These are phyloP conservation scores for Groenewaldozyma sp. DNA, from an alignment of 1,139 yeast species.

Conservation along the genomic window DNA sequence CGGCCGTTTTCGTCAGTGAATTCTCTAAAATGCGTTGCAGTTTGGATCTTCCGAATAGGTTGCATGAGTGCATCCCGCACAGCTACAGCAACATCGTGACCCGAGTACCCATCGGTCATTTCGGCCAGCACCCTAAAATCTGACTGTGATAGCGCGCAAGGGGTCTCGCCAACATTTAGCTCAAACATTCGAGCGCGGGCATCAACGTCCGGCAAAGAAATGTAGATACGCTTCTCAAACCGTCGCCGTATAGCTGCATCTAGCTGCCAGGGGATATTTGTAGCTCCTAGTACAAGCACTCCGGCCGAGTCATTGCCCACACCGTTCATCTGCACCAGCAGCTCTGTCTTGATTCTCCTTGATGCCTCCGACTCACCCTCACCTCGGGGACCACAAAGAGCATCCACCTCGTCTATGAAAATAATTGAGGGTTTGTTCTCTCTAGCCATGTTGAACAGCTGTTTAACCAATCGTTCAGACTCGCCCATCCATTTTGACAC, in stretches of 20 bases:
- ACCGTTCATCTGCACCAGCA: slow-evolving; percentile 97
- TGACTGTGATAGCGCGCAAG: slow-evolving; percentile 63
- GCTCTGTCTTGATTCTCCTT: slow-evolving; percentile 90
- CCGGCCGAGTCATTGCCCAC: slow-evolving; percentile 94
- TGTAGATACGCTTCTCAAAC: slow-evolving; percentile 89
- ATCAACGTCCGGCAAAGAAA: slow-evolving; percentile 85
- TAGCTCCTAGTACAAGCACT: slow-evolving; percentile 92
- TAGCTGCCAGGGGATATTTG: slow-evolving; percentile 97
- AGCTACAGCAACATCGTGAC: slow-evolving; percentile 94
- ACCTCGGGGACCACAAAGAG: slow-evolving; percentile 95
- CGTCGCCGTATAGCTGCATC: slow-evolving; percentile 97
- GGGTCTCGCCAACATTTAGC: slow-evolving; percentile 82
- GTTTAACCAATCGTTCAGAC: slow-evolving; percentile 89
- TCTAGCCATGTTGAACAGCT: slow-evolving; percentile 89
- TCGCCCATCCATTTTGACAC: slow-evolving; percentile 99
- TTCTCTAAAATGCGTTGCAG: slow-evolving; percentile 86
- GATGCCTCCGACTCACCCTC: slow-evolving; percentile 98
- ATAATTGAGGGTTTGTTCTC: slow-evolving; percentile 93
- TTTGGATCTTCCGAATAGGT: slow-evolving; percentile 91
- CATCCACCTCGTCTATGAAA: slow-evolving; percentile 96
- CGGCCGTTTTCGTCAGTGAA: slow-evolving; percentile 31
- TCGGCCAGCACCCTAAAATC: slow-evolving; percentile 77
- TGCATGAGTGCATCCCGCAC: slow-evolving; percentile 98
- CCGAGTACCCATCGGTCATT: slow-evolving; percentile 96
- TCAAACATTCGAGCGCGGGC: slow-evolving; percentile 93